These are phyloP conservation scores for Colletotrichum horii DNA, from an alignment of 2,329 filamentous ascomycete genomes.

Conservation along the genomic window DNA sequence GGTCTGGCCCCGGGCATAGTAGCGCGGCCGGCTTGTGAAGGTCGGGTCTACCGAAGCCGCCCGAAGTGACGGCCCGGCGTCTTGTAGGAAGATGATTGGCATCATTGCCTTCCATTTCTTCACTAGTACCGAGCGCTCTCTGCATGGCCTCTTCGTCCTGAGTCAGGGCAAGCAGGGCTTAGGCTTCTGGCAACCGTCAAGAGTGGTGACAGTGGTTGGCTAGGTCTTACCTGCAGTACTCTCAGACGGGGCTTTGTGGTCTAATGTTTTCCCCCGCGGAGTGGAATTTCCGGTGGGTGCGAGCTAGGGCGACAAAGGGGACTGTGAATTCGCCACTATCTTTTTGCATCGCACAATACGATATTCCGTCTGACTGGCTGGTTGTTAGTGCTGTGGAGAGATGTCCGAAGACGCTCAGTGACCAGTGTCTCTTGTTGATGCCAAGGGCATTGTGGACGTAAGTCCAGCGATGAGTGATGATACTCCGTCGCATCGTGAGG, in stretches of 20 bases:
- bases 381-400: background rate
- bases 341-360: background rate
- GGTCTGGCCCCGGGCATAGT: background rate
- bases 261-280: background rate
- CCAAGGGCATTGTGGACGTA: background rate
- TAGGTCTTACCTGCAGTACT: background rate
- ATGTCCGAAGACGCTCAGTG: background rate
- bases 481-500: background rate
- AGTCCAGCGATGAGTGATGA: background rate
- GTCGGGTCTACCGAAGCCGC: background rate
- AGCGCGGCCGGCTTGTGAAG: background rate
- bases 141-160: background rate
- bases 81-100: slow-evolving; percentile 7
- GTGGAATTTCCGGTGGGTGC: background rate
- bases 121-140: background rate
- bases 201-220: background rate
- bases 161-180: slow-evolving; percentile 12
- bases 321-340: background rate
- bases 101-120: slow-evolving; percentile 3
- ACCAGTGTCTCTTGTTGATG: background rate
- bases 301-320: background rate
- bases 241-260: background rate
- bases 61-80: slow-evolving; percentile 2
- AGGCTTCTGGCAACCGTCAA: background rate
- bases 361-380: background rate